Percentiles rank a stretch among this genome's conserved stretches.
Evolutionary conservation across 192 early-diverging fungal genomes (phyloP).

Genomic region (Spizellomyces sp.): DNA sequence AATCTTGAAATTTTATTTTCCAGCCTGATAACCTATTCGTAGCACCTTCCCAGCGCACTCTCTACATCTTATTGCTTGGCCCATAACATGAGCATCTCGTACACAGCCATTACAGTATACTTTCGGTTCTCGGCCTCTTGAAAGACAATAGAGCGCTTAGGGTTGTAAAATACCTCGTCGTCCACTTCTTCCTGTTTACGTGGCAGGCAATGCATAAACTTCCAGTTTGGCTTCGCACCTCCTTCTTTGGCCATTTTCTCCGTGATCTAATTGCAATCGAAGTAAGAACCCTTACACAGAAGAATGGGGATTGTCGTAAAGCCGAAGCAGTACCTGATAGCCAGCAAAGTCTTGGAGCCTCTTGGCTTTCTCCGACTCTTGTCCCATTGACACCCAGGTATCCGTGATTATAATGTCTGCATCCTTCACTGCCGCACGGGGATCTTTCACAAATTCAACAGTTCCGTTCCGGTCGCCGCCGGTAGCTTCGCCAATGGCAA

Average conservation of each 20-base stretch:
- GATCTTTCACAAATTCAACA: constrained; percentile 64
- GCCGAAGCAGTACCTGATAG: constrained; percentile 50
- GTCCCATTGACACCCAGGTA: constrained; percentile 99
- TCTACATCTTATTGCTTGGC: constrained; percentile 6
- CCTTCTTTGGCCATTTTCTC: constrained; percentile 77
- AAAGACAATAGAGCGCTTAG: constrained; percentile 89
- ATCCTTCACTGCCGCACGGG: constrained; percentile 73
- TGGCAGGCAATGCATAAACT: constrained; percentile 98
- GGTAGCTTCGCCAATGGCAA: constrained; percentile 66
- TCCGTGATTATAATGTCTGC: constrained; percentile 96
- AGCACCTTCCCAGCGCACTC: not conserved
- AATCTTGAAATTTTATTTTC: constrained; percentile 31
- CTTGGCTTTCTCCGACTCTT: constrained; percentile 87
- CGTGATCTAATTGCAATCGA: constrained; percentile 61
- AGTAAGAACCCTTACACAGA: not conserved
- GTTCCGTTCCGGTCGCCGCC: constrained; percentile 31
- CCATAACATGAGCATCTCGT: constrained; percentile 50
- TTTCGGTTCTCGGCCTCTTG: constrained; percentile 99
- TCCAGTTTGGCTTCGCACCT: constrained; percentile 85
- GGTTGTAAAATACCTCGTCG: constrained; percentile 92
- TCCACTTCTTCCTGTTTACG: constrained; percentile 96
- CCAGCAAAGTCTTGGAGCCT: constrained; percentile 81
- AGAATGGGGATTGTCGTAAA: not conserved
- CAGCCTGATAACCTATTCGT: not conserved
- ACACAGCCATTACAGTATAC: constrained; percentile 92